These are phyloP conservation scores for Tuber calosporum DNA, from an alignment of 495 filamentous ascomycete species.

Conservation along the genomic window DNA sequence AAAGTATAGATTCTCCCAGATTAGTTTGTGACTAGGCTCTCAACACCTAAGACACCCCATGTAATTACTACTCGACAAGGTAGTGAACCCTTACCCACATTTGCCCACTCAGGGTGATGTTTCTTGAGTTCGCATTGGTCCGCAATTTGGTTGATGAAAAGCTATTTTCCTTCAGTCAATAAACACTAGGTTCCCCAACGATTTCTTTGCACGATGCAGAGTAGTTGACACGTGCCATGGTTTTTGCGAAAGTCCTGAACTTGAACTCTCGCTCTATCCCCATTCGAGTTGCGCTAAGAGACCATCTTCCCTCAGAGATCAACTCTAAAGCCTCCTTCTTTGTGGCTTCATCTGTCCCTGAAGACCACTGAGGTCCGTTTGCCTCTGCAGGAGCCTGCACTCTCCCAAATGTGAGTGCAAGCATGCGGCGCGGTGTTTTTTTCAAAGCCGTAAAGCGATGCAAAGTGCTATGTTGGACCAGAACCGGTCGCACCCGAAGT, in stretches of 20 bases:
- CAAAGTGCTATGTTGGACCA: neutral
- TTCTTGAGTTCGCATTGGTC: slow-evolving; percentile 32
- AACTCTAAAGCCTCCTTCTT: slow-evolving; percentile 35
- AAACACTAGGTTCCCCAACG: neutral
- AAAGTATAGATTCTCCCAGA: slow-evolving; percentile 2
- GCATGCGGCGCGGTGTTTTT: slow-evolving; percentile 14
- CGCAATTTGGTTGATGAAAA: slow-evolving; percentile 39
- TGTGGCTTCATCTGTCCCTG: slow-evolving; percentile 14
- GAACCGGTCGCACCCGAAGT: slow-evolving; percentile 1
- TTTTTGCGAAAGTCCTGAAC: slow-evolving; percentile 57
- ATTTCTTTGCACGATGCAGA: slow-evolving; percentile 1
- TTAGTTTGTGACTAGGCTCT: neutral
- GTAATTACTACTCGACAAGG: neutral
- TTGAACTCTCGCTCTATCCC: slow-evolving; percentile 54
- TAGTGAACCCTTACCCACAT: slow-evolving; percentile 21
- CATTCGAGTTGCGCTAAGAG: slow-evolving; percentile 47
- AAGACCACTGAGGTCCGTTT: slow-evolving; percentile 23
- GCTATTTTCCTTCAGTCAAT: slow-evolving; percentile 19
- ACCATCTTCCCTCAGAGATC: slow-evolving; percentile 49
- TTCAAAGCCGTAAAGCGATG: neutral
- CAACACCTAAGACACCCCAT: neutral
- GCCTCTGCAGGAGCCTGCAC: neutral
- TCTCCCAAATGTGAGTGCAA: neutral
- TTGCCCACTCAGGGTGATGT: slow-evolving; percentile 39
- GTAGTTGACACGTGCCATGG: slow-evolving; percentile 50